phyloP scores from a whole-genome alignment of 164 flowering plant genomes.

The Kingdonia uniflora region DNA sequence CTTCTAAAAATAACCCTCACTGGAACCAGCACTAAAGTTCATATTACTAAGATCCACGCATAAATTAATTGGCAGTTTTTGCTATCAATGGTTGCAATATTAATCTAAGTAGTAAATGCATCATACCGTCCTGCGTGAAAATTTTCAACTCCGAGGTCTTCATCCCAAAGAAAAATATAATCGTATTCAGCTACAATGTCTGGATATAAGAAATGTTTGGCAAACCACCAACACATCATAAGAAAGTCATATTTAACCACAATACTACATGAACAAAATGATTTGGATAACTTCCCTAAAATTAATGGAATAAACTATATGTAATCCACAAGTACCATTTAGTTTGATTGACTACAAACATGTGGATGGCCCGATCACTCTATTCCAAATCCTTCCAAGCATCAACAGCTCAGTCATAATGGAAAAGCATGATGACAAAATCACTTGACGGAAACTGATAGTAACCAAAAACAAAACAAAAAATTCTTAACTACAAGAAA shows the following conservation, averaged over 20 bases:
- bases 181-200: constrained; percentile 70
- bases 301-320: neutral
- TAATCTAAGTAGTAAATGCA: too few species aligned
- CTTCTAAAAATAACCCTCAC: too few species aligned
- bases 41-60: too few species aligned
- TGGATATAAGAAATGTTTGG: constrained; percentile 85
- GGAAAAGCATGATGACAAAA: constrained; percentile 78
- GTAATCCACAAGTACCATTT: constrained; percentile 64
- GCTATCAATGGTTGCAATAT: too few species aligned
- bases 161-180: constrained; percentile 88
- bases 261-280: neutral
- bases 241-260: neutral
- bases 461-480: neutral
- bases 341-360: constrained; percentile 70
- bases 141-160: constrained; percentile 76
- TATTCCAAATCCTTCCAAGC: constrained; percentile 64
- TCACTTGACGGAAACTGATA: constrained; percentile 55
- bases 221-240: constrained; percentile 77
- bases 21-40: too few species aligned
- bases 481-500: constrained; percentile 2
- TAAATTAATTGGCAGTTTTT: too few species aligned
- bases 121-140: constrained; percentile 61
- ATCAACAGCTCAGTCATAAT: constrained; percentile 74
- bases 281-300: neutral
- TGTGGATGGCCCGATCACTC: constrained; percentile 59